These are phyloP conservation scores for Mycena maculata DNA, from an alignment of 768 basidiomycete genomes.

Conservation along the genomic window DNA sequence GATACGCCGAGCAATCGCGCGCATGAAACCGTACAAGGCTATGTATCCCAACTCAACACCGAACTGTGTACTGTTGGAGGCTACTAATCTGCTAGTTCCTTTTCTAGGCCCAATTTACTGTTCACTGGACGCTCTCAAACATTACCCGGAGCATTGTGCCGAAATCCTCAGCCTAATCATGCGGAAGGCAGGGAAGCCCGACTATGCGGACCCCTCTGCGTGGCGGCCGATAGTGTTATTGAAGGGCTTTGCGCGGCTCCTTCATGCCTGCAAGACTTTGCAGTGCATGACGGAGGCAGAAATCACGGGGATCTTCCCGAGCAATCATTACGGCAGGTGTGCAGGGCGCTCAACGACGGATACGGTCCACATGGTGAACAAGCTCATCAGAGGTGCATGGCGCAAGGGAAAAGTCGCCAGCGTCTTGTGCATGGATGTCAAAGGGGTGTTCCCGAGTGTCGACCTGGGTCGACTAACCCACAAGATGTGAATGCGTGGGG, in stretches of 20 bases:
- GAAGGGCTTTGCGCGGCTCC: slow-evolving; percentile 36
- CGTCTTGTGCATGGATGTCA: slow-evolving; percentile 45
- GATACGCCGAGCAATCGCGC: slow-evolving; percentile 37
- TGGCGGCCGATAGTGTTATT: slow-evolving; percentile 54
- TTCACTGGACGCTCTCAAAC: slow-evolving; percentile 38
- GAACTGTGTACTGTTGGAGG: slow-evolving; percentile 47
- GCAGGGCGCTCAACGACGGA: too few relatives aligned
- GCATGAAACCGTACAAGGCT: slow-evolving; percentile 50
- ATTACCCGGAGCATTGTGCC: slow-evolving; percentile 39
- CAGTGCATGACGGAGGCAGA: slow-evolving; percentile 33
- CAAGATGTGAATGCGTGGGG: slow-evolving; percentile 15
- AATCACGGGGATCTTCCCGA: neutral
- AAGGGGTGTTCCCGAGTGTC: slow-evolving; percentile 43
- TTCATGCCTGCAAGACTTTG: slow-evolving; percentile 17
- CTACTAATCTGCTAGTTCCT: slow-evolving; percentile 38
- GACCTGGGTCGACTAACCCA: slow-evolving; percentile 33
- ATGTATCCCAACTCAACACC: slow-evolving; percentile 39
- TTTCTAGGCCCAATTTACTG: too few relatives aligned
- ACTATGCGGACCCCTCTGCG: slow-evolving; percentile 48
- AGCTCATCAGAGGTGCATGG: slow-evolving; percentile 39
- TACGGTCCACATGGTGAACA: too few relatives aligned
- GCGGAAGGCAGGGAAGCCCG: slow-evolving; percentile 46
- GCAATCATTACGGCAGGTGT: too few relatives aligned
- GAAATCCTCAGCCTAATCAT: slow-evolving; percentile 45
- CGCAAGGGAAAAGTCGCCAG: slow-evolving; percentile 36